These are phyloP conservation scores for Colletotrichum lupini DNA, from an alignment of 2,329 filamentous ascomycete genomes.

Conservation along the genomic window DNA sequence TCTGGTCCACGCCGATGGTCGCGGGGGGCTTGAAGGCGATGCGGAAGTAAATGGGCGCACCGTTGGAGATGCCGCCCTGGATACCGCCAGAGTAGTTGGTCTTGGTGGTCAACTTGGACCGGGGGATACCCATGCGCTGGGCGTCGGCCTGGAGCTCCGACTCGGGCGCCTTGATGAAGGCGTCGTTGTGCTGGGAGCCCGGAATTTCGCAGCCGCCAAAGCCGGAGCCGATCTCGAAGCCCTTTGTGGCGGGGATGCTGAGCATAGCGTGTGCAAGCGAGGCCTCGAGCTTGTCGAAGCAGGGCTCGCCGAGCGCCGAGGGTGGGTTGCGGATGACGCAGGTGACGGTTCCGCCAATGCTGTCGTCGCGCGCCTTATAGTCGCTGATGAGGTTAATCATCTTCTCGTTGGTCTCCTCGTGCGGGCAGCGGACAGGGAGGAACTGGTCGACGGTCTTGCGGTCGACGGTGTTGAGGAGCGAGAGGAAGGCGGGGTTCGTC, in stretches of 20 bases:
- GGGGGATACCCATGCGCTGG: slow-evolving; percentile 55
- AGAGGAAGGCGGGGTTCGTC: slow-evolving; percentile 82
- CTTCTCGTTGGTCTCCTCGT: slow-evolving; percentile 68
- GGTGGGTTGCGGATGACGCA: slow-evolving; percentile 92
- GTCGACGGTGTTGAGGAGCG: slow-evolving; percentile 77
- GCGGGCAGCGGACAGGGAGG: slow-evolving; percentile 88
- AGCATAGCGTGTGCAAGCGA: slow-evolving; percentile 93
- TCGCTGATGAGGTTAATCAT: slow-evolving; percentile 86
- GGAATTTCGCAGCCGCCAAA: slow-evolving; percentile 88
- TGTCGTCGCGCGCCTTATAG: slow-evolving; percentile 83
- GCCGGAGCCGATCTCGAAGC: slow-evolving; percentile 94
- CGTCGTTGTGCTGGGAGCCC: slow-evolving; percentile 92
- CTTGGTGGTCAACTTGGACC: slow-evolving; percentile 80
- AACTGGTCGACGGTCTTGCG: slow-evolving; percentile 83
- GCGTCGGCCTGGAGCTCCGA: slow-evolving; percentile 45
- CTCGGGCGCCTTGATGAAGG: slow-evolving; percentile 73
- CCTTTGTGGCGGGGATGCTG: slow-evolving; percentile 93
- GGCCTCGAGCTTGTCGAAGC: slow-evolving; percentile 96
- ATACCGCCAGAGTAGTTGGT: slow-evolving; percentile 97
- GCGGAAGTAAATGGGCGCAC: slow-evolving; percentile 92
- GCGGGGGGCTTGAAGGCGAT: slow-evolving; percentile 95
- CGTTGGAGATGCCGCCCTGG: slow-evolving; percentile 95
- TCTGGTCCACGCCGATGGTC: slow-evolving; percentile 90
- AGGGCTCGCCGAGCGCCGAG: slow-evolving; percentile 88
- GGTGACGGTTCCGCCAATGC: slow-evolving; percentile 93